These are phyloP conservation scores for Aspergillus nanangensis DNA, from an alignment of 495 filamentous ascomycete genomes.

Conservation along the genomic window DNA sequence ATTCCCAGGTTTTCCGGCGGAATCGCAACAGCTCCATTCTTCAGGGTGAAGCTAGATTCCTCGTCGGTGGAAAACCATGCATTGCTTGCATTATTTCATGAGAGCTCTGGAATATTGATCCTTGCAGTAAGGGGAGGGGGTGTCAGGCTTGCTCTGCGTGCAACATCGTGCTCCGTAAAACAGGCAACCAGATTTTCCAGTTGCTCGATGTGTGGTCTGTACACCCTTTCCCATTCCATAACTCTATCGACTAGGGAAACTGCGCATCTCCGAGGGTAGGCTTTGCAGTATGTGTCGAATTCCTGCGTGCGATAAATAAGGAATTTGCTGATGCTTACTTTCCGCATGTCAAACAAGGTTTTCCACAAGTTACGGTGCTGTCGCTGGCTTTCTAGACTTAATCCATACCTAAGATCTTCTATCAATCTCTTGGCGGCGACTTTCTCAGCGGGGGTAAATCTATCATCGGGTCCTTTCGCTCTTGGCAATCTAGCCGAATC, in stretches of 20 bases:
- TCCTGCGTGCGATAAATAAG: background rate
- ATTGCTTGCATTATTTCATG: background rate
- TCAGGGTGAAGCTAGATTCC: background rate
- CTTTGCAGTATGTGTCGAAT: background rate
- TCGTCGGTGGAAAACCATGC: background rate
- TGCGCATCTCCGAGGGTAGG: background rate
- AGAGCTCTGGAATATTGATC: background rate
- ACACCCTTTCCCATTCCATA: background rate
- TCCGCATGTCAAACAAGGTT: background rate
- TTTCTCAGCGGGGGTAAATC: slow-evolving; percentile 3
- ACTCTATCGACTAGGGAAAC: background rate
- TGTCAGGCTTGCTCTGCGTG: background rate
- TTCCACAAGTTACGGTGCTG: background rate
- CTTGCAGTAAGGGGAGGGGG: background rate
- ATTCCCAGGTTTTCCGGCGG: background rate
- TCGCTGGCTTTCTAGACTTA: background rate
- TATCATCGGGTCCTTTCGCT: slow-evolving; percentile 3
- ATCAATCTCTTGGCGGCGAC: slow-evolving; percentile 1
- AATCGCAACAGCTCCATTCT: background rate
- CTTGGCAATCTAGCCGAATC: background rate
- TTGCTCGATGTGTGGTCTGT: background rate
- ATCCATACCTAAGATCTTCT: background rate
- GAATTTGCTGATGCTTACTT: background rate
- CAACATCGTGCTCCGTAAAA: background rate
- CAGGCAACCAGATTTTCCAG: background rate